Percentiles rank a stretch among this genome's conserved stretches.
Conservation (phyloP, 106 monocot species). For the Dendrobium chrysotoxum region DNA sequence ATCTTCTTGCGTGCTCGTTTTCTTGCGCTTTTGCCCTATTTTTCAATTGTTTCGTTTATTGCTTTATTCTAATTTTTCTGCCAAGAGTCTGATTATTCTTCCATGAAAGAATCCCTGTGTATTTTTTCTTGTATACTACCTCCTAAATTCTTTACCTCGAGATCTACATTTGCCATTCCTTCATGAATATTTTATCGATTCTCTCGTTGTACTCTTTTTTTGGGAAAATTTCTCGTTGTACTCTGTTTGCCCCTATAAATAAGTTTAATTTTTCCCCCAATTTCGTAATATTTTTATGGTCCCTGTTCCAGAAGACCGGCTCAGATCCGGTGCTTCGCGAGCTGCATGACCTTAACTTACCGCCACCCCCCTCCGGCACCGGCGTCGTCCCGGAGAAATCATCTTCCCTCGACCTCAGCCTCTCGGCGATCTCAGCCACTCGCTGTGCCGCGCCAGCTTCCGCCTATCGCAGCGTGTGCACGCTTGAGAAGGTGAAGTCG, state of each 20-base stretch:
- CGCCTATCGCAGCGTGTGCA: constrained; percentile 51
- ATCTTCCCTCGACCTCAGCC: constrained; percentile 19
- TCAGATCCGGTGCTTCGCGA: constrained; percentile 5
- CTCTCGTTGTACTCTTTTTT: background rate
- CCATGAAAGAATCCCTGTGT: background rate
- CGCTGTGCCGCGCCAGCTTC: constrained; percentile 4
- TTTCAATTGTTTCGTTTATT: background rate
- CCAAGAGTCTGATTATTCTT: background rate
- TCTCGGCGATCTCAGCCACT: background rate
- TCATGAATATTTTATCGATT: background rate
- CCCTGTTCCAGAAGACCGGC: background rate
- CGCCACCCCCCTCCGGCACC: constrained; percentile 6
- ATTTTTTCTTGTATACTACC: background rate
- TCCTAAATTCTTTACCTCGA: background rate
- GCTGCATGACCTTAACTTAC: constrained; percentile 46
- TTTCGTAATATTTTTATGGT: background rate
- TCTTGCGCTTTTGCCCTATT: background rate
- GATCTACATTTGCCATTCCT: background rate
- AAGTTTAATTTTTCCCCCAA: background rate
- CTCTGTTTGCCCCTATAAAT: background rate
- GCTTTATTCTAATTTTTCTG: background rate
- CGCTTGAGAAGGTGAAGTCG: constrained; percentile 56
- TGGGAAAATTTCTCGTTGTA: background rate
- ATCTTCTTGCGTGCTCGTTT: background rate
- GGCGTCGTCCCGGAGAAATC: constrained; percentile 9